These are phyloP conservation scores for Peziza echinospora DNA, from an alignment of 495 filamentous ascomycete species.

Conservation along the genomic window DNA sequence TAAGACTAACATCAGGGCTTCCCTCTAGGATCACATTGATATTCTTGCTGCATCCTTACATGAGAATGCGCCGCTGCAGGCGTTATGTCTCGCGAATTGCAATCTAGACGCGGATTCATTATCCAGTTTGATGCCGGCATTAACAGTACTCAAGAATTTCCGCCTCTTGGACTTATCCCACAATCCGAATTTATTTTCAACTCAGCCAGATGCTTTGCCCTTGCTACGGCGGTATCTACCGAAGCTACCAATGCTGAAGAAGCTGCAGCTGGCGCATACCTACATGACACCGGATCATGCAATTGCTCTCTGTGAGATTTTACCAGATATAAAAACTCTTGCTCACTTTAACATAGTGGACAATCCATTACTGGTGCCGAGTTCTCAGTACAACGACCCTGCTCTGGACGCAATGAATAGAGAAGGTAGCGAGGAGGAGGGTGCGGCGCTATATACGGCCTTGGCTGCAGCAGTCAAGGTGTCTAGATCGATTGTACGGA, in stretches of 20 bases:
- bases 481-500: conserved; percentile 58
- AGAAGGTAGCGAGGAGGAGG: conserved; percentile 54
- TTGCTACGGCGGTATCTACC: conserved; percentile 57
- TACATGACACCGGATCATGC: conserved; percentile 63
- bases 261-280: conserved; percentile 77
- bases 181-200: conserved; percentile 59
- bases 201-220: conserved; percentile 49
- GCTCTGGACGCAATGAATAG: conserved; percentile 32
- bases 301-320: conserved; percentile 70
- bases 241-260: conserved; percentile 55
- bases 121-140: conserved; percentile 50
- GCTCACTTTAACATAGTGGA: conserved; percentile 77
- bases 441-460: conserved; percentile 80
- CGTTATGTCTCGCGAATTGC: conserved; percentile 73
- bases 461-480: conserved; percentile 74
- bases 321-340: conserved; percentile 63
- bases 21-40: conserved; percentile 38
- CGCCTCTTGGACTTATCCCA: conserved; percentile 81
- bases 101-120: conserved; percentile 51
- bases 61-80: conserved; percentile 44
- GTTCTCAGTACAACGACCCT: conserved; percentile 17
- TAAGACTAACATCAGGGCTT: not conserved
- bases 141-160: conserved; percentile 50
- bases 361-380: conserved; percentile 45
- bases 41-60: conserved; percentile 37